Evolutionary conservation across 495 filamentous ascomycete genomes (phyloP).

Genomic region (Pseudotulostoma volvatum): DNA sequence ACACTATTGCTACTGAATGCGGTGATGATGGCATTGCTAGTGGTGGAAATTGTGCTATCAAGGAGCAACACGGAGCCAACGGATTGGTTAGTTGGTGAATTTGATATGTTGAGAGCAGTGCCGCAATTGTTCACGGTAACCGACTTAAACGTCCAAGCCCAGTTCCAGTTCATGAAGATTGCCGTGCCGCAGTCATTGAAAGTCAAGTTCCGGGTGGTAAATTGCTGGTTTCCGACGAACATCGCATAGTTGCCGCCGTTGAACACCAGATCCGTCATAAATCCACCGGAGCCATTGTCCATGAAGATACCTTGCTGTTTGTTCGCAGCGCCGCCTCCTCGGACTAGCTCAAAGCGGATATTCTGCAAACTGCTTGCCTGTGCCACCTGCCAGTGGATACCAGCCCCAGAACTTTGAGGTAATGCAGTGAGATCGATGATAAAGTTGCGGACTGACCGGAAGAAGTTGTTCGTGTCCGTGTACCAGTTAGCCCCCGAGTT

Average conservation of each 20-base stretch:
- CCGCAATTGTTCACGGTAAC: slow-evolving; percentile 66
- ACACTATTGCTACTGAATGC: slow-evolving; percentile 43
- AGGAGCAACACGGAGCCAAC: slow-evolving; percentile 70
- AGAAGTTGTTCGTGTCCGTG: slow-evolving; percentile 98
- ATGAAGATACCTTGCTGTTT: slow-evolving; percentile 87
- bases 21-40: slow-evolving; percentile 56
- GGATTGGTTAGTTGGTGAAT: slow-evolving; percentile 41
- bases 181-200: slow-evolving; percentile 85
- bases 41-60: slow-evolving; percentile 63
- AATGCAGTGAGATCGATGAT: slow-evolving; percentile 68
- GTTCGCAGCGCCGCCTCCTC: slow-evolving; percentile 49
- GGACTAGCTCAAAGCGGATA: slow-evolving; percentile 75
- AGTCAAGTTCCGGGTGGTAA: slow-evolving; percentile 76
- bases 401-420: slow-evolving; percentile 46
- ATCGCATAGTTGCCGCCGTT: slow-evolving; percentile 74
- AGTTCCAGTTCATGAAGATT: slow-evolving; percentile 90
- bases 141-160: slow-evolving; percentile 78
- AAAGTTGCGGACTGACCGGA: slow-evolving; percentile 89
- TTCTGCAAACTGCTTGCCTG: slow-evolving; percentile 90
- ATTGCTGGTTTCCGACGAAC: slow-evolving; percentile 89
- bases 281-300: slow-evolving; percentile 86
- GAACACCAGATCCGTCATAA: slow-evolving; percentile 76
- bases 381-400: slow-evolving; percentile 96
- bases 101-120: slow-evolving; percentile 70
- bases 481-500: slow-evolving; percentile 50